Base-by-base conservation (phyloP, 768 basidiomycete genomes). In the Multifurca ochricompacta region DNA sequence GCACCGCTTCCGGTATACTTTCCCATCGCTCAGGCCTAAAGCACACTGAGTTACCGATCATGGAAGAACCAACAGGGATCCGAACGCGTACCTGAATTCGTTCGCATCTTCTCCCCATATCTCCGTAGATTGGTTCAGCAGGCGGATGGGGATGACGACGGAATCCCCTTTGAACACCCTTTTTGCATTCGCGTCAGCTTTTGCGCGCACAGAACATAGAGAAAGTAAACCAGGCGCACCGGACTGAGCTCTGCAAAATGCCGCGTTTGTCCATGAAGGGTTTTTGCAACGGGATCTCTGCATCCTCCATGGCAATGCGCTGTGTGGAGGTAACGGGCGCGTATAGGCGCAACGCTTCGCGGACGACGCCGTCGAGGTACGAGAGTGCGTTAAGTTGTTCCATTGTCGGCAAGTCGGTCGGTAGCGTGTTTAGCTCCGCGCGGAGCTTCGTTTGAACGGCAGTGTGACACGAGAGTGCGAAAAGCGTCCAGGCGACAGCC, bases 401-500 rank as follows among this genome's bases (percentile, higher is more conserved):
- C 62, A 68, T 69, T 28, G 58, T 51, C 3, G 53, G 58, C 7
- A 31, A 48, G 18, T 63, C 62, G 56, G 39, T 58, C 16, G 43
- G 35, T 2, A 70, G 64, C 1, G 59, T 57, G 14, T 55, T 51
- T 18, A 67, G 46, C 56, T 74, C 72, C 6, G 64, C 63, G 8
- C 73, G 64, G 6, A 74, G 65, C 45, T 59, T 59, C 27, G 62
- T 56, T 56, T 74, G 73, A 5, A 66, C 50, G 0, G 66, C 65
- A 0, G 65, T 67, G 39, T 69, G 52, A 21, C 62, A 54, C 5
- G 65, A 55, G 6, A 74, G 63, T 5, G 62, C 57, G 44, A 68
- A 69, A 6, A 72, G 55, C 6, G 67, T 63, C 71, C 72, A 73
- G 4, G 69, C 62, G 0, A 71, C 49, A 3, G 69, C 66, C 2